Evolutionary conservation across 1,284 basidiomycete genomes (phyloP).

Genomic region (Ustilago esculenta): DNA sequence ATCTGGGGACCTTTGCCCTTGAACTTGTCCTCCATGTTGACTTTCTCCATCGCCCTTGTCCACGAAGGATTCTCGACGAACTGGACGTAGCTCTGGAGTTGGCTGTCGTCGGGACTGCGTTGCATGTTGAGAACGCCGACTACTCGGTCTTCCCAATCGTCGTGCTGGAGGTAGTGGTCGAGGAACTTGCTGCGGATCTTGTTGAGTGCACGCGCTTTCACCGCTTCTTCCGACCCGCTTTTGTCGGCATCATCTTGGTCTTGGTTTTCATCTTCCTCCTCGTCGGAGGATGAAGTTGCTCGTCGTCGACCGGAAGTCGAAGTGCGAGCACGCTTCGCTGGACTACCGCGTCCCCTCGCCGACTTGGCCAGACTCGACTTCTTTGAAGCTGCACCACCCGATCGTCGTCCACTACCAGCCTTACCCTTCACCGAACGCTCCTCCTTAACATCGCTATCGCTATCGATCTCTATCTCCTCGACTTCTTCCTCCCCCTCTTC

Average conservation of each 20-base stretch:
- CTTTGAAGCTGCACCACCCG: constrained; percentile 3
- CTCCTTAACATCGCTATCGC: no score
- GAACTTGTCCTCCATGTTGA: constrained; percentile 4
- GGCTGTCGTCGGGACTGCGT: constrained; percentile 20
- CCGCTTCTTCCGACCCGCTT: not conserved
- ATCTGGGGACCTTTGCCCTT: constrained; percentile 14
- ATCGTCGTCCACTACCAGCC: constrained; percentile 5
- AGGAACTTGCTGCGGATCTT: constrained; percentile 22
- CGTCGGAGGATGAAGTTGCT: not conserved
- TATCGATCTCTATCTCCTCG: constrained; percentile 20
- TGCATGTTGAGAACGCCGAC: constrained; percentile 36
- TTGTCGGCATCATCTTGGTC: not conserved
- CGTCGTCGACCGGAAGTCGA: constrained; percentile 6
- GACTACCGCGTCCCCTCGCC: constrained; percentile 1
- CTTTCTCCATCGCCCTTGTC: constrained; percentile 8
- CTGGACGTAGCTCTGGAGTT: constrained; percentile 29
- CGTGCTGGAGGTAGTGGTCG: constrained; percentile 13
- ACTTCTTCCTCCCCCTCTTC: constrained; percentile 17
- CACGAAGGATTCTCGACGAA: constrained; percentile 14
- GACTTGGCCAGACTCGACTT: constrained; percentile 3
- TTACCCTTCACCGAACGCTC: constrained; percentile 1
- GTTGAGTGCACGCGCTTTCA: constrained; percentile 6
- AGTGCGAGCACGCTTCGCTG: constrained; percentile 13
- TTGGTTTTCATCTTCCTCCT: constrained; percentile 1
- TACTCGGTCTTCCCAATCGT: constrained; percentile 37